A percentile compares a stretch with the other conserved stretches of the same genome.
Conservation (phyloP, 73 alveolate species). For the Tetrahymena malaccensis region DNA sequence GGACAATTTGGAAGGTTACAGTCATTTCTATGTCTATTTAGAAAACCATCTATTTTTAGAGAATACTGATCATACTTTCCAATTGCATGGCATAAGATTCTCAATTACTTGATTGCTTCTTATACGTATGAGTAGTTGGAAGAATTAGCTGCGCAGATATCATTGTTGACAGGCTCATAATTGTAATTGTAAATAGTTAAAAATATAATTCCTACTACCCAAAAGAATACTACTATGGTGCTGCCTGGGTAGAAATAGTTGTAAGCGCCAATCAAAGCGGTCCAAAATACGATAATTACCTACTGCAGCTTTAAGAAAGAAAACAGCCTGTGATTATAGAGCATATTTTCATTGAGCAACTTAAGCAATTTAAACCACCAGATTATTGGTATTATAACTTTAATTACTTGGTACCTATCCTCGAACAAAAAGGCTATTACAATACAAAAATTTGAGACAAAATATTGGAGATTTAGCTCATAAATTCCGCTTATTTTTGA, state of each 20-base stretch:
- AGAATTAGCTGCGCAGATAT: neutral
- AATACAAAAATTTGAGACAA: neutral
- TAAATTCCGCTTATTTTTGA: neutral
- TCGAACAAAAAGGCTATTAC: neutral
- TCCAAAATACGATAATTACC: neutral
- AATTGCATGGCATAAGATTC: neutral
- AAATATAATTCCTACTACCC: neutral
- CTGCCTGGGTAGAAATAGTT: neutral
- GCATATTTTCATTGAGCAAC: neutral
- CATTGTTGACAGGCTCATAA: neutral
- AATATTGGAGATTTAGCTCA: neutral
- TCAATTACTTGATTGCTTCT: neutral
- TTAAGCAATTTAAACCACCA: neutral
- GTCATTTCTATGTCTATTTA: neutral
- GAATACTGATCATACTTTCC: neutral
- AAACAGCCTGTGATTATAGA: neutral
- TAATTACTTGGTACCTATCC: neutral
- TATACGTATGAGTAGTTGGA: neutral
- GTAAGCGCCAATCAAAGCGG: neutral
- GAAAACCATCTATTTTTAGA: neutral
- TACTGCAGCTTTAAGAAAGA: neutral
- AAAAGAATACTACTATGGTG: neutral
- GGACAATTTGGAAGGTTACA: neutral
- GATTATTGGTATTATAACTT: neutral
- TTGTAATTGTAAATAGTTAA: neutral